Conservation (phyloP, 2,329 filamentous ascomycete species). For the Zymoseptoria crescenta region DNA sequence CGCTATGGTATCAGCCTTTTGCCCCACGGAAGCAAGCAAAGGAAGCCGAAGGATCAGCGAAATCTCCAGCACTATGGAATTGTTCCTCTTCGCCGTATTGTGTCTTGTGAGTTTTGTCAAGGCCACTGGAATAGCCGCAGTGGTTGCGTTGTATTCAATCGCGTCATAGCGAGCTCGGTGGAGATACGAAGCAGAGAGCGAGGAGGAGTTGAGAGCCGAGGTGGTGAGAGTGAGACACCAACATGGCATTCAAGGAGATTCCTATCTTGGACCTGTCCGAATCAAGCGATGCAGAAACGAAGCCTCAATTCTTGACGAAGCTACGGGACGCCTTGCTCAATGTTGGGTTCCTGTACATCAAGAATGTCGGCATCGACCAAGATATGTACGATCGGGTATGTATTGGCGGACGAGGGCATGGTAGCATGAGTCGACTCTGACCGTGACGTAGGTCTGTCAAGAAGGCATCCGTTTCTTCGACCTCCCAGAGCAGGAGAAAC, state of each 20-base stretch:
- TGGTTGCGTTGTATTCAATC: conserved; percentile 4
- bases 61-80: conserved; percentile 7
- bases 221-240: not conserved
- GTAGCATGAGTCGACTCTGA: not conserved
- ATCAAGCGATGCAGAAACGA: conserved; percentile 56
- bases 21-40: not conserved
- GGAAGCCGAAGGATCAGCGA: not conserved
- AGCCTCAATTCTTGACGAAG: conserved; percentile 62
- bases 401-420: not conserved
- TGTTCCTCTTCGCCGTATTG: conserved; percentile 11
- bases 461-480: conserved; percentile 70
- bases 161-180: not conserved
- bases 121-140: conserved; percentile 10
- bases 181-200: not conserved
- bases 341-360: conserved; percentile 82
- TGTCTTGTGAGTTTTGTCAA: conserved; percentile 13
- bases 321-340: conserved; percentile 71
- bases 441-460: conserved; percentile 35
- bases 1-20: not conserved
- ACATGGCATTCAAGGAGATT: conserved; percentile 55
- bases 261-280: conserved; percentile 69
- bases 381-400: conserved; percentile 55
- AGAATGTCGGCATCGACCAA: conserved; percentile 66
- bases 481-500: conserved; percentile 68
- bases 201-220: not conserved